These are phyloP conservation scores for Calocera cornea DNA, from an alignment of 768 basidiomycete species.

Conservation along the genomic window DNA sequence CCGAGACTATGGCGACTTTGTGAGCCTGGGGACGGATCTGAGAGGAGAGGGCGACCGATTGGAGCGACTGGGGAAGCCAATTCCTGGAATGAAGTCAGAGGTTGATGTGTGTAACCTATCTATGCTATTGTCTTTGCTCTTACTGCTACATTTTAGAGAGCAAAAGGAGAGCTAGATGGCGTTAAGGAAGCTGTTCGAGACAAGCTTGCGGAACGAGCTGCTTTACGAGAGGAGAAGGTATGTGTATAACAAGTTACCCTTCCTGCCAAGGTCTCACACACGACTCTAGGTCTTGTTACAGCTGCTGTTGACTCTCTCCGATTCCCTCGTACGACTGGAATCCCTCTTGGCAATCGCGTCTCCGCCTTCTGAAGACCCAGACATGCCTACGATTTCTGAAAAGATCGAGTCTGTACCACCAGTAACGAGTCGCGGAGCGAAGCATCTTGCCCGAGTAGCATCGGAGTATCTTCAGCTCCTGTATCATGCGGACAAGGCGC, in stretches of 20 bases:
- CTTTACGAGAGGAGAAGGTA: constrained; percentile 78
- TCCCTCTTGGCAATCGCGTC: constrained; percentile 60
- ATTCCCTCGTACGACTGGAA: constrained; percentile 79
- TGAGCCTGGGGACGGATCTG: constrained; percentile 85
- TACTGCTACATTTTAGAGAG: constrained; percentile 14
- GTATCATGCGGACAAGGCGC: constrained; percentile 78
- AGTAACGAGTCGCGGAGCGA: constrained; percentile 52
- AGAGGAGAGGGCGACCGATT: constrained; percentile 69
- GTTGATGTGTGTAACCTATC: constrained; percentile 39
- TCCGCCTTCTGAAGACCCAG: constrained; percentile 28
- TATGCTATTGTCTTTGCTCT: constrained; percentile 6
- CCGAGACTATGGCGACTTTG: constrained; percentile 96
- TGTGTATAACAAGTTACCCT: constrained; percentile 8
- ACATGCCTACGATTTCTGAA: constrained; percentile 23
- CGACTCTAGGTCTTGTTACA: constrained; percentile 58
- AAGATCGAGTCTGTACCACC: constrained; percentile 20
- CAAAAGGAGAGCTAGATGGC: constrained; percentile 34
- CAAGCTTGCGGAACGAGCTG: constrained; percentile 62
- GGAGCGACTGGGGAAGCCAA: constrained; percentile 50
- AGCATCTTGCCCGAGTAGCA: constrained; percentile 73
- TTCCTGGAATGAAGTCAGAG: constrained; percentile 47
- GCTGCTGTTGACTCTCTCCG: constrained; percentile 81
- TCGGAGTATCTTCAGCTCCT: constrained; percentile 84
- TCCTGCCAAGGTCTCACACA: constrained; percentile 5
- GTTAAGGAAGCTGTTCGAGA: constrained; percentile 63